A percentile compares a stretch with the other conserved stretches of the same genome.
Evolutionary conservation across 2,329 filamentous ascomycete genomes (phyloP).

Genomic region (Ceratocystis cubensis): DNA sequence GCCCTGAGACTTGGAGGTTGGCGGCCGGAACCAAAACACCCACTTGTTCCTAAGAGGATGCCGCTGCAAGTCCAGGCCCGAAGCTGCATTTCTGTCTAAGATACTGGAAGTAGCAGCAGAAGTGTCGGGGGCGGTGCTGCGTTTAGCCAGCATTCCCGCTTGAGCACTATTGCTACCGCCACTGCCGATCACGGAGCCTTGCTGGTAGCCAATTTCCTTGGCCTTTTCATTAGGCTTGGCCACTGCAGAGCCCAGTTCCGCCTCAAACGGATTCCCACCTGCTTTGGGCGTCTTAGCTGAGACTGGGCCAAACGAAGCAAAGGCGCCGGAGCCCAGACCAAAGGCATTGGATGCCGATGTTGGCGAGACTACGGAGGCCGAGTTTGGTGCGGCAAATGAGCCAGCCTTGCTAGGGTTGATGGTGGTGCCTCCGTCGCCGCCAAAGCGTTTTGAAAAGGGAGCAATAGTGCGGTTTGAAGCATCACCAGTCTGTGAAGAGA

Average conservation of each 20-base stretch:
- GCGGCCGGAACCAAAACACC: conserved; percentile 95
- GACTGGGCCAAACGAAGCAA: conserved; percentile 65
- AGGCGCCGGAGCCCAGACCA: conserved; percentile 85
- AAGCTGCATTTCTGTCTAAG: conserved; percentile 23
- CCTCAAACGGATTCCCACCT: conserved; percentile 66
- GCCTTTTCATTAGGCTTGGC: conserved; percentile 26
- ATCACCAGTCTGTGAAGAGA: conserved; percentile 34
- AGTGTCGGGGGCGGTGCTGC: conserved; percentile 28
- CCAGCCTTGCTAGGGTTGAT: conserved; percentile 66
- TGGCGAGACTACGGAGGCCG: conserved; percentile 57
- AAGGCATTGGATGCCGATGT: conserved; percentile 74
- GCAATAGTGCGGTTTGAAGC: conserved; percentile 48
- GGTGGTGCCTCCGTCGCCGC: conserved; percentile 41
- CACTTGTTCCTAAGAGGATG: conserved; percentile 67
- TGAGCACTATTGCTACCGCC: conserved; percentile 39
- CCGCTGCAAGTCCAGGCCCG: neutral
- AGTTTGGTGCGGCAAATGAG: conserved; percentile 67
- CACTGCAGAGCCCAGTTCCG: conserved; percentile 42
- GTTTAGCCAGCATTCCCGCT: conserved; percentile 26
- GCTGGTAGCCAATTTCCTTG: conserved; percentile 27
- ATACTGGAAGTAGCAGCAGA: conserved; percentile 24
- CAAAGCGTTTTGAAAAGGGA: conserved; percentile 60
- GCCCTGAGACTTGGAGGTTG: conserved; percentile 85
- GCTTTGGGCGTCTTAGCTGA: conserved; percentile 73
- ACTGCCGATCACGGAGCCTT: conserved; percentile 20